Evolutionary conservation across 2,329 filamentous ascomycete species (phyloP).

Genomic region (Albophoma yamanashiensis): DNA sequence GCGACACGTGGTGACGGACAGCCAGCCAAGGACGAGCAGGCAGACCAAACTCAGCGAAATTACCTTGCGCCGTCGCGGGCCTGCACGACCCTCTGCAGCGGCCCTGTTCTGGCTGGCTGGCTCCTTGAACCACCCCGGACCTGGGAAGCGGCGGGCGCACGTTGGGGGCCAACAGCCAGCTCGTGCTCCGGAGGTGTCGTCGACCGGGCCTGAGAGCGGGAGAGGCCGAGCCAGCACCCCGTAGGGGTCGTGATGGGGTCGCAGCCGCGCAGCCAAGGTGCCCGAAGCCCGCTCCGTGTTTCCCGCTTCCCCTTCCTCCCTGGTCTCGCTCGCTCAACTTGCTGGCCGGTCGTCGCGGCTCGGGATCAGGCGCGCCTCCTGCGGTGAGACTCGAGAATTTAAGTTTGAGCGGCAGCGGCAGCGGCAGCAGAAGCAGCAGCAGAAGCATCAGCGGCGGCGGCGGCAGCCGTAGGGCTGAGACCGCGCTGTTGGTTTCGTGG

Average conservation of each 20-base stretch:
- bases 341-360: background rate
- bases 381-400: constrained; percentile 2
- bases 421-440: background rate
- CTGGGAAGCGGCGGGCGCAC: background rate
- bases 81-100: background rate
- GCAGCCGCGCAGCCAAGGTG: background rate
- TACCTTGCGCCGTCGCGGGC: background rate
- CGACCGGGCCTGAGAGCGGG: background rate
- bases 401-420: background rate
- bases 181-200: background rate
- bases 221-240: background rate
- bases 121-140: background rate
- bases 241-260: background rate
- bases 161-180: background rate
- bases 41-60: background rate
- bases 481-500: background rate
- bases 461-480: constrained; percentile 2
- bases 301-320: background rate
- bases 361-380: background rate
- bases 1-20: background rate
- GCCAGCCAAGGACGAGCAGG: background rate
- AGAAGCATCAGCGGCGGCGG: background rate
- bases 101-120: background rate
- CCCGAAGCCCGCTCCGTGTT: background rate
- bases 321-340: background rate